phyloP scores from a whole-genome alignment of 163 green algal species.

The Picocystis sp. region DNA sequence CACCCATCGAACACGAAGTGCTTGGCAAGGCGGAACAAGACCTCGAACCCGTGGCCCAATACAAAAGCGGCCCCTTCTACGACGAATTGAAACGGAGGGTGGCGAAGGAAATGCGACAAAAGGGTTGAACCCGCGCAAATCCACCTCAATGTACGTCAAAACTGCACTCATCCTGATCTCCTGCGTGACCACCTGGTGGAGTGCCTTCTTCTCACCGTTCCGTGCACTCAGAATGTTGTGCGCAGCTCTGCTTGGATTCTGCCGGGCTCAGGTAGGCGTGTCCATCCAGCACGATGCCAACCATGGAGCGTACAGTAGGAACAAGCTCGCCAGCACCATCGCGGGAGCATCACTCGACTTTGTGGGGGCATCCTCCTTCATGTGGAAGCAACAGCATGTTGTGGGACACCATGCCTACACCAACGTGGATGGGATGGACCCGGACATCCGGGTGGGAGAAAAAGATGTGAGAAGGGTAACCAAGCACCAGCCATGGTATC shows the following conservation, averaged over 20 bases:
- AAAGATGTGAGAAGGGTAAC: slow-evolving; percentile 20
- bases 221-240: slow-evolving; percentile 7
- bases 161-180: slow-evolving; percentile 25
- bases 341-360: slow-evolving; percentile 36
- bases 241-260: slow-evolving; percentile 30
- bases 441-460: slow-evolving; percentile 30
- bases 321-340: slow-evolving; percentile 15
- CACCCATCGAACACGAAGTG: too few relatives aligned
- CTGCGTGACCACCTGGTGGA: slow-evolving; percentile 13
- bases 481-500: slow-evolving; percentile 24
- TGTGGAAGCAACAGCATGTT: slow-evolving; percentile 56
- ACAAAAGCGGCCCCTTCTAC: slow-evolving; percentile 22
- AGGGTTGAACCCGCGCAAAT: slow-evolving; percentile 37
- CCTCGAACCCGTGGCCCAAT: too few relatives aligned
- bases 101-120: slow-evolving; percentile 34
- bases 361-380: slow-evolving; percentile 39
- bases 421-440: slow-evolving; percentile 39
- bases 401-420: slow-evolving; percentile 41
- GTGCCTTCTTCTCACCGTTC: slow-evolving; percentile 9
- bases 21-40: too few relatives aligned
- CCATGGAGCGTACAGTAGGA: slow-evolving; percentile 32
- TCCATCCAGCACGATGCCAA: slow-evolving; percentile 59
- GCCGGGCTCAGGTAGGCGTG: slow-evolving; percentile 38
- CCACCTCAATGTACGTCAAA: slow-evolving; percentile 39
- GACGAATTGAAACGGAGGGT: slow-evolving; percentile 27